Conservation (phyloP, 257 asterid genomes). For the Agastache rugosa region DNA sequence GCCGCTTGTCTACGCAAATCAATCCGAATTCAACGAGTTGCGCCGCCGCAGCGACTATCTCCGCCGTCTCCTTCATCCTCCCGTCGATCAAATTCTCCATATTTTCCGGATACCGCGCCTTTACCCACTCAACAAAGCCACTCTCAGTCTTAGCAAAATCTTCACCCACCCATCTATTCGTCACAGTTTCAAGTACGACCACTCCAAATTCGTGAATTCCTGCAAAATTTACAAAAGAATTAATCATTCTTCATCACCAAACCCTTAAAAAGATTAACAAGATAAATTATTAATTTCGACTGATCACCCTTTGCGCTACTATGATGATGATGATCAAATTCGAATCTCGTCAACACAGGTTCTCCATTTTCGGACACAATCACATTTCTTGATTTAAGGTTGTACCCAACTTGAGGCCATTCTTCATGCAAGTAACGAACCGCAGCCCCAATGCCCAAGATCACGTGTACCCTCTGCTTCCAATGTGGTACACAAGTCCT, state of each 20-base stretch:
- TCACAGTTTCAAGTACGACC: constrained; percentile 51
- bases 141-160: constrained; percentile 43
- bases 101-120: constrained; percentile 43
- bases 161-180: constrained; percentile 42
- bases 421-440: constrained; percentile 49
- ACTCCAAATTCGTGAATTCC: constrained; percentile 52
- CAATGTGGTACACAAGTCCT: constrained; percentile 44
- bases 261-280: not conserved
- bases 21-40: constrained; percentile 46
- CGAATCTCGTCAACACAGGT: constrained; percentile 55
- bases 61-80: constrained; percentile 49
- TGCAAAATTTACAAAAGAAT: constrained; percentile 27
- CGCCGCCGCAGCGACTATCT: constrained; percentile 39
- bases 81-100: constrained; percentile 51
- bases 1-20: constrained; percentile 53
- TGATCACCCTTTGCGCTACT: constrained; percentile 48
- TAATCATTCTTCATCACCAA: no score
- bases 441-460: constrained; percentile 43
- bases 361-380: constrained; percentile 48
- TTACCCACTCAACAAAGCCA: constrained; percentile 54
- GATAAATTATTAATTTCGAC: not conserved
- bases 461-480: constrained; percentile 52
- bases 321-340: constrained; percentile 42
- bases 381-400: constrained; percentile 47
- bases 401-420: constrained; percentile 47